Evolutionary conservation across 2,329 filamentous ascomycete genomes (phyloP), one percentile per base, ranked within the genome.

Genomic region (Epichloe festucae): DNA sequence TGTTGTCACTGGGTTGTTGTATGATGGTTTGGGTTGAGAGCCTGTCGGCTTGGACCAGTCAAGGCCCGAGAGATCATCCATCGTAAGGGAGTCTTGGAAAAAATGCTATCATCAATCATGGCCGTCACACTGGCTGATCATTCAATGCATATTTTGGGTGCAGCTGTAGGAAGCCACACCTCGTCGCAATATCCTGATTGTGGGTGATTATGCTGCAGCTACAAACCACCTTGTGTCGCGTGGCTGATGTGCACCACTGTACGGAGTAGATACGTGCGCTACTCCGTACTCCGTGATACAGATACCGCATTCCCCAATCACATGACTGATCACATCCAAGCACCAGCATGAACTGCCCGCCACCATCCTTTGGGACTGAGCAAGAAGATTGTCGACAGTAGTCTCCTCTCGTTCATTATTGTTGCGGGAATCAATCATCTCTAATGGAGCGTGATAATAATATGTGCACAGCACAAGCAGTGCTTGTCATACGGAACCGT

Each of bases 41-140:
- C 57, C 59, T 19, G 58, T 54, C 43, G 67, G 59, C 63, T 76
- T 74, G 55, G 66, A 77, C 79, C 79, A 84, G 66, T 77, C 76
- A 59, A 83, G 70, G 56, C 76, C 73, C 46, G 76, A 74, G 47
- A 83, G 74, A 66, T 84, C 79, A 58, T 83, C 77, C 80, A 84
- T 84, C 52, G 62, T 69, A 52, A 54, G 53, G 34, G 34, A 45
- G 21, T 35, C 36, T 48, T 38, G 43, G 39, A 38, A n/a, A 34
- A 35, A 39, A 38, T 23, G 43, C 23, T 49, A 39, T 52, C 48
- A 15, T 41, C 54, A 42, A 49, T 40, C 44, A 48, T 47, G 17
- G 42, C 55, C 48, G 50, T 46, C 49, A 38, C 31, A 40, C 31
- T 54, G 43, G 42, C 43, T 49, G 21, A 15, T 53, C 51, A 53